These are phyloP conservation scores for Cyberlindnera petersonii DNA, from an alignment of 805 yeast species.

Conservation along the genomic window DNA sequence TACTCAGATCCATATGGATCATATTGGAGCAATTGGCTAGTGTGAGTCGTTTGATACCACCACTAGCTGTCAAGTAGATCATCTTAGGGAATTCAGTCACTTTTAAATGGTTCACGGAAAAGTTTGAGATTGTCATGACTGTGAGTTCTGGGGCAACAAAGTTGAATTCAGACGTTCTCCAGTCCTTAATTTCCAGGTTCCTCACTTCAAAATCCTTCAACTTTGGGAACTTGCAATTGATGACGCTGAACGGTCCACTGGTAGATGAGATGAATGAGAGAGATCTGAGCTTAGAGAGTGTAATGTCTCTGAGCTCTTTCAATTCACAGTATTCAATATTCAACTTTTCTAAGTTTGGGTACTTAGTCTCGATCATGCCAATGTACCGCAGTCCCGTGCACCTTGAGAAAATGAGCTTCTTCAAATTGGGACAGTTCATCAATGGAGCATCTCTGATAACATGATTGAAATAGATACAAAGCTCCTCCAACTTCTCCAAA, in stretches of 20 bases:
- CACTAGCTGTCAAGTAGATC: constrained; percentile 8
- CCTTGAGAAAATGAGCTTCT: constrained; percentile 10
- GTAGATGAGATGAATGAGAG: constrained; percentile 14
- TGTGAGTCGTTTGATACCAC: constrained; percentile 11
- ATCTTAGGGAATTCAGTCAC: constrained; percentile 8
- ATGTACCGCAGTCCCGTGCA: constrained; percentile 11
- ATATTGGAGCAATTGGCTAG: constrained; percentile 5
- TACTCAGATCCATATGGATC: constrained; percentile 10
- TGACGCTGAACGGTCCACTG: constrained; percentile 12
- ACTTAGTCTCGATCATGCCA: constrained; percentile 2
- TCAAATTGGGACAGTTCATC: constrained; percentile 12
- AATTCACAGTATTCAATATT: constrained; percentile 16
- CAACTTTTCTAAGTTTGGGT: constrained; percentile 10
- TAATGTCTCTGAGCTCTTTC: constrained; percentile 3
- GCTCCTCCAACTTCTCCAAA: constrained; percentile 5
- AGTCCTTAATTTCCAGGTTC: constrained; percentile 14
- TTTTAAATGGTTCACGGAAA: constrained; percentile 6
- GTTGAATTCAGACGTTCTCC: constrained; percentile 7
- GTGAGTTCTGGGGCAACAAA: constrained; percentile 13
- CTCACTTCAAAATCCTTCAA: constrained; percentile 13
- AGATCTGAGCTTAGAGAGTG: constrained; percentile 2
- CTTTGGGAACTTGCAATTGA: constrained; percentile 14
- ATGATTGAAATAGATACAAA: constrained; percentile 16
- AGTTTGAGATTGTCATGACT: constrained; percentile 9
- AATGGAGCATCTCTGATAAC: constrained; percentile 8